Evolutionary conservation across 106 monocot genomes (phyloP), one percentile per base, ranked within the genome.

Genomic region (Dioscorea dumetorum): DNA sequence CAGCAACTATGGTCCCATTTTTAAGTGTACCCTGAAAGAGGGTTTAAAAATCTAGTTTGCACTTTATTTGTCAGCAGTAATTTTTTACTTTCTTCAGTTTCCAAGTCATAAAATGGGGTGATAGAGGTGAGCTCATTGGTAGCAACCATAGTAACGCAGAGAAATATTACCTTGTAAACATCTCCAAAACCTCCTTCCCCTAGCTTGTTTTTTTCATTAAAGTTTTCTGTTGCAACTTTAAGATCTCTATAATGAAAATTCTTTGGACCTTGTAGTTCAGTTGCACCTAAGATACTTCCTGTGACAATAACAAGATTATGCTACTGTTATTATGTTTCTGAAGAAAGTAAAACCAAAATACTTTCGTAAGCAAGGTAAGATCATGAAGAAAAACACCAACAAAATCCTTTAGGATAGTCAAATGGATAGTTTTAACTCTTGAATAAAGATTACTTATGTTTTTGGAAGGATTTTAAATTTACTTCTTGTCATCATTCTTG

Each of bases 171-270:
- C 76, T 82, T 85, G 72, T 79, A 89, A 14, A 89, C 89, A 64
- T 89, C 81, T 54, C 85, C 82, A 77, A 89, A 89, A 8, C 89
- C 89, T 28, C 89, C 85, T 82, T 81, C 81, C 64, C 85, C 89
- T 1, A 82, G 74, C 66, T 89, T 89, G 58, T 72, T 82, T 73
- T 80, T 64, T 33, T 85, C 73, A 54, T 75, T 82, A 65, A 89
- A 89, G 74, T 82, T 74, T 1, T 82, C 66, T 41, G 89, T 85
- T 19, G 85, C 85, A 62, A 48, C 20, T 80, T 82, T 85, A 15
- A 89, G 80, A 76, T 89, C 85, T 22, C 65, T 67, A 71, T 82
- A 89, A 21, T 49, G 79, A 33, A 85, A 89, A 58, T 74, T 80
- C 7, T 58, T 6, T 24, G 89, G 89, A 50, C 89, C 82, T 41